Percentiles rank a stretch among this genome's conserved stretches.
Evolutionary conservation across 305 asterid species (phyloP).

Genomic region (Fraxinus floribunda): DNA sequence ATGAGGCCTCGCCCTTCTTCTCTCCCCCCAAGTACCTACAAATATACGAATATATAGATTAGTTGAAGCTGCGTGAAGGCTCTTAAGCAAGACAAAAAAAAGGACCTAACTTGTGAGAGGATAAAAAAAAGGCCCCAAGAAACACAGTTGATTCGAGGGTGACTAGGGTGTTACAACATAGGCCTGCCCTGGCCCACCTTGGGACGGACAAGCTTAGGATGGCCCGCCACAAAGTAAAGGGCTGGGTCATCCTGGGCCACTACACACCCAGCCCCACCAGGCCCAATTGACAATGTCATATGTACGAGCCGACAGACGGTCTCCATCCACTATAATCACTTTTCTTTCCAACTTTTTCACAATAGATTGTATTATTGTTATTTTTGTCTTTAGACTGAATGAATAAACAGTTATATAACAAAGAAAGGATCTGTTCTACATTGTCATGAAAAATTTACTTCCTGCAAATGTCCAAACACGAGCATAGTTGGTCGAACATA

Average conservation of each 20-base stretch:
- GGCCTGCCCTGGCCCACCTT: neutral
- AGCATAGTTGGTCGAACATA: neutral
- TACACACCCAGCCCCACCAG: neutral
- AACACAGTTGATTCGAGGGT: neutral
- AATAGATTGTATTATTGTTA: neutral
- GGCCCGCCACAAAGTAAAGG: neutral
- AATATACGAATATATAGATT: neutral
- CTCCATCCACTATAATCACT: neutral
- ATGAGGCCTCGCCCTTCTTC: constrained; percentile 34
- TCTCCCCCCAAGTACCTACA: constrained; percentile 42
- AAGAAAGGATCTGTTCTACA: neutral
- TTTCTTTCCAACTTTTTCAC: neutral
- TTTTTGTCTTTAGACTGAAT: neutral
- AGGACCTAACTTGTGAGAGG: too few species aligned
- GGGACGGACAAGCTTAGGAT: neutral
- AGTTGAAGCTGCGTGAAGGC: neutral
- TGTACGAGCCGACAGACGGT: neutral
- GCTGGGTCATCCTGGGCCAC: neutral
- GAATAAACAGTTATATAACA: neutral
- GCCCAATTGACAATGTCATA: neutral
- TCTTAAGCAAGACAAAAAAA: constrained; percentile 3
- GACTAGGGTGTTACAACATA: neutral
- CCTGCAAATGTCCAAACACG: neutral
- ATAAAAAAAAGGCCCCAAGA: neutral
- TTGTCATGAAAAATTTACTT: neutral